Conservation (phyloP, 768 basidiomycete genomes). For the Filobasidium floriforme region DNA sequence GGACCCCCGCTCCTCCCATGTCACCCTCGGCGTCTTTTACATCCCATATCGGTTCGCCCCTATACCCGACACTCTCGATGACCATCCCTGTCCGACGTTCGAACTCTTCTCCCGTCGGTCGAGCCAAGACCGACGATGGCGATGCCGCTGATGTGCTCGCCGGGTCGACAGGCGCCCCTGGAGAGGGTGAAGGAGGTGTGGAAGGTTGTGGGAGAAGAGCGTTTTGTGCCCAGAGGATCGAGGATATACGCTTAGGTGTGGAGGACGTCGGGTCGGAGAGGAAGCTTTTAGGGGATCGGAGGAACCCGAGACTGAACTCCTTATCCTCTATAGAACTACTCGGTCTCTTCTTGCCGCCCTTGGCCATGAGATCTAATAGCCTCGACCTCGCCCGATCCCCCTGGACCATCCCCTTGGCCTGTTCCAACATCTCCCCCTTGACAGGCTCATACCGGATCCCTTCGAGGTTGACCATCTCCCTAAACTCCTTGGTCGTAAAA, state of each 20-base stretch:
- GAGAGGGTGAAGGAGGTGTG: slow-evolving; percentile 12
- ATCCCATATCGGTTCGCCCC: slow-evolving; percentile 52
- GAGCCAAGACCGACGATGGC: slow-evolving; percentile 44
- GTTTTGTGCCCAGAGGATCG: slow-evolving; percentile 40
- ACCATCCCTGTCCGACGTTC: slow-evolving; percentile 64
- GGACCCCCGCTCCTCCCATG: slow-evolving; percentile 31
- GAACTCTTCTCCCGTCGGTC: slow-evolving; percentile 56
- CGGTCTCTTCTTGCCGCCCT: slow-evolving; percentile 23
- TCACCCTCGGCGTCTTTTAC: slow-evolving; percentile 16
- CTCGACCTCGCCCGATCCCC: slow-evolving; percentile 45
- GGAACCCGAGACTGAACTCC: too few relatives aligned
- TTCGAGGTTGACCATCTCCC: slow-evolving; percentile 62
- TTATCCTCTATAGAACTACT: too few relatives aligned
- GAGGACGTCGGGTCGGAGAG: neutral
- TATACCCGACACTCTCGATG: slow-evolving; percentile 80
- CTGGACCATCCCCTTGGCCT: slow-evolving; percentile 34
- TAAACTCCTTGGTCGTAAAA: slow-evolving; percentile 84
- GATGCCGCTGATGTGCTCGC: neutral
- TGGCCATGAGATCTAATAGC: slow-evolving; percentile 45
- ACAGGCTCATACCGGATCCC: slow-evolving; percentile 52
- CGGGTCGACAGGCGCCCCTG: neutral
- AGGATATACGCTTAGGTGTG: slow-evolving; percentile 12
- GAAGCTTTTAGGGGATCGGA: neutral
- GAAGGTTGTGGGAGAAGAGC: slow-evolving; percentile 29
- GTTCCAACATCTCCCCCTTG: slow-evolving; percentile 30